A percentile compares a stretch with the other conserved stretches of the same genome.
Evolutionary conservation across 768 basidiomycete species (phyloP).

Genomic region (Xerocomellus intermedius): DNA sequence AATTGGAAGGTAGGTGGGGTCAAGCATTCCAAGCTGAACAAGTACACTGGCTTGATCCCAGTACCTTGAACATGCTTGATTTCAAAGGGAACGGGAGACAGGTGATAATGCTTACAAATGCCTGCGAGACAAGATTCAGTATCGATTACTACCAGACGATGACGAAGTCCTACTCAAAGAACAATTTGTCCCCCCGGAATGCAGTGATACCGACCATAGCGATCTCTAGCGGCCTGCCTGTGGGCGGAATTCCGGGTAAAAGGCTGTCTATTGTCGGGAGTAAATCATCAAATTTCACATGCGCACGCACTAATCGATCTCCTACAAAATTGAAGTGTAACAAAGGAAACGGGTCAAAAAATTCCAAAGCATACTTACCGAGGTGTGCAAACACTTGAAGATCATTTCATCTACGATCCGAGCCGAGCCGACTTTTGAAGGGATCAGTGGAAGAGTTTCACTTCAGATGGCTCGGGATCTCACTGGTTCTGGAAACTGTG

Average conservation of each 20-base stretch:
- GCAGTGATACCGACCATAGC: slow-evolving; percentile 46
- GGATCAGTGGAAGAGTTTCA: neutral
- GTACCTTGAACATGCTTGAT: slow-evolving; percentile 29
- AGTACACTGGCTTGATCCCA: slow-evolving; percentile 51
- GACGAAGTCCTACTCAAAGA: slow-evolving; percentile 39
- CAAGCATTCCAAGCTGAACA: slow-evolving; percentile 42
- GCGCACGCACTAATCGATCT: slow-evolving; percentile 39
- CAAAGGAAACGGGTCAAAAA: neutral
- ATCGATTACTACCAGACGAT: neutral
- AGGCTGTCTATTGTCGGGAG: slow-evolving; percentile 15
- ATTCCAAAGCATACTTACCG: slow-evolving; percentile 18
- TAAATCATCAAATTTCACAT: neutral
- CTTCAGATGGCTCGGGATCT: slow-evolving; percentile 3
- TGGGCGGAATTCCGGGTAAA: slow-evolving; percentile 37
- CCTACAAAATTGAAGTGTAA: slow-evolving; percentile 24
- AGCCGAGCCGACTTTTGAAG: slow-evolving; percentile 38
- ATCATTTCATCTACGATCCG: slow-evolving; percentile 49
- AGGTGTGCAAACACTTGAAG: slow-evolving; percentile 41
- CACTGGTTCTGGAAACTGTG: slow-evolving; percentile 42
- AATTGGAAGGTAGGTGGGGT: slow-evolving; percentile 32
- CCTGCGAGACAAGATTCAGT: slow-evolving; percentile 5
- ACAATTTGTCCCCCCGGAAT: slow-evolving; percentile 49
- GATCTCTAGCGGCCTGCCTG: slow-evolving; percentile 39
- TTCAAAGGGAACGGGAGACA: neutral
- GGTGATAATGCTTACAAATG: slow-evolving; percentile 14